Evolutionary conservation across 1,139 yeast genomes (phyloP).

Genomic region (Zygotorulaspora mrakii): DNA sequence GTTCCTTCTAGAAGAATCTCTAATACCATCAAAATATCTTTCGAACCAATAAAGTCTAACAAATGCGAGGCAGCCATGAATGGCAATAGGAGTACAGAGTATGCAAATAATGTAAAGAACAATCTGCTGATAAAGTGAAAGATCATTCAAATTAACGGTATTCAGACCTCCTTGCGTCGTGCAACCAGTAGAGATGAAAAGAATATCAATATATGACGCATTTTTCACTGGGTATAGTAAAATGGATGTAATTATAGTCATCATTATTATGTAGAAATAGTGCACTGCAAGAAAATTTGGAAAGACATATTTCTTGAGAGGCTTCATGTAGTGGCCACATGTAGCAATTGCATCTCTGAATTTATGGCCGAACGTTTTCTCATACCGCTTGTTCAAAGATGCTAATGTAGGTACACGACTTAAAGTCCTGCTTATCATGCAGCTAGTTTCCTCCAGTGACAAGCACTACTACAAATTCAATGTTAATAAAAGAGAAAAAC

Average conservation of each 20-base stretch:
- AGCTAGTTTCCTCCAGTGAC: conserved; percentile 4
- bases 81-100: conserved; percentile 82
- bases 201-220: conserved; percentile 67
- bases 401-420: conserved; percentile 31
- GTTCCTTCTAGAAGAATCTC: conserved; percentile 65
- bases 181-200: conserved; percentile 73
- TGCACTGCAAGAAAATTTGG: conserved; percentile 81
- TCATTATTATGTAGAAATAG: conserved; percentile 55
- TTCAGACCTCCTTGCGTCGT: conserved; percentile 91
- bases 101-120: conserved; percentile 56
- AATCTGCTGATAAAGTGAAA: conserved; percentile 75
- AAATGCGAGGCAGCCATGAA: conserved; percentile 75
- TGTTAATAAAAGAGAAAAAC: not conserved
- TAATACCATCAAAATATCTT: conserved; percentile 78
- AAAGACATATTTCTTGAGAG: conserved; percentile 49
- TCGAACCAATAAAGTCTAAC: conserved; percentile 89
- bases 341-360: conserved; percentile 38
- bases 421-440: conserved; percentile 20
- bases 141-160: conserved; percentile 60
- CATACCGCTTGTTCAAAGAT: conserved; percentile 26
- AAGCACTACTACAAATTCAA: not conserved
- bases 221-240: conserved; percentile 70
- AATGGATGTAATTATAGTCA: conserved; percentile 64
- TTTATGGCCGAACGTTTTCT: conserved; percentile 40
- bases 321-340: conserved; percentile 39